phyloP scores from a whole-genome alignment of 352 stramenopile species.

The Phytophthora boehmeriae region DNA sequence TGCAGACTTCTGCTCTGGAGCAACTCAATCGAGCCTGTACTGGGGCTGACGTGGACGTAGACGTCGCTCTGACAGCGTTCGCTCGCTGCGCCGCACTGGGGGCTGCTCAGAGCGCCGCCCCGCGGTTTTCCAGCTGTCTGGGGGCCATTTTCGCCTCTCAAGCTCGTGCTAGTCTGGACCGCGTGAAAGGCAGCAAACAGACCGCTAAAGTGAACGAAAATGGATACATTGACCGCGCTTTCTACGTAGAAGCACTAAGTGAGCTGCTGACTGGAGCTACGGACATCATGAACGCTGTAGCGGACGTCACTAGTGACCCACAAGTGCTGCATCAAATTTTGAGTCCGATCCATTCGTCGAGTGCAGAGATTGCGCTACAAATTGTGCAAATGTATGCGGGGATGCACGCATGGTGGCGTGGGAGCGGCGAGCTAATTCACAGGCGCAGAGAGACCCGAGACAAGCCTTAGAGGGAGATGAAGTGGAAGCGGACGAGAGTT shows the following conservation, averaged over 20 bases:
- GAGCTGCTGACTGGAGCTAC: conserved; percentile 75
- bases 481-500: conserved; percentile 78
- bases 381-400: conserved; percentile 76
- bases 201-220: conserved; percentile 70
- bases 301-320: conserved; percentile 51
- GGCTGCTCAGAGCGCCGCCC: conserved; percentile 30
- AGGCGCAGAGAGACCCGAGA: conserved; percentile 50
- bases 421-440: conserved; percentile 70
- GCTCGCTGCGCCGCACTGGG: conserved; percentile 56
- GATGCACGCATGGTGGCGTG: conserved; percentile 80
- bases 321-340: conserved; percentile 54
- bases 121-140: conserved; percentile 50
- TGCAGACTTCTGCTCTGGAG: conserved; percentile 46
- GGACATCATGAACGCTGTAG: conserved; percentile 83
- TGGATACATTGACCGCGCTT: conserved; percentile 85
- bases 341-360: conserved; percentile 62
- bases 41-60: conserved; percentile 48
- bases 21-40: conserved; percentile 51
- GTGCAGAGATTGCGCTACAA: conserved; percentile 58
- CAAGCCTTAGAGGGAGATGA: conserved; percentile 24
- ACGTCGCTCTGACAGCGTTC: conserved; percentile 55
- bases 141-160: conserved; percentile 61
- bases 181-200: conserved; percentile 55
- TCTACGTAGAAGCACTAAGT: conserved; percentile 77
- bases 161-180: conserved; percentile 54